Percentiles rank a stretch among this genome's conserved stretches.
phyloP scores from a whole-genome alignment of 192 early-diverging fungal genomes.

The Mortierella hygrophila region DNA sequence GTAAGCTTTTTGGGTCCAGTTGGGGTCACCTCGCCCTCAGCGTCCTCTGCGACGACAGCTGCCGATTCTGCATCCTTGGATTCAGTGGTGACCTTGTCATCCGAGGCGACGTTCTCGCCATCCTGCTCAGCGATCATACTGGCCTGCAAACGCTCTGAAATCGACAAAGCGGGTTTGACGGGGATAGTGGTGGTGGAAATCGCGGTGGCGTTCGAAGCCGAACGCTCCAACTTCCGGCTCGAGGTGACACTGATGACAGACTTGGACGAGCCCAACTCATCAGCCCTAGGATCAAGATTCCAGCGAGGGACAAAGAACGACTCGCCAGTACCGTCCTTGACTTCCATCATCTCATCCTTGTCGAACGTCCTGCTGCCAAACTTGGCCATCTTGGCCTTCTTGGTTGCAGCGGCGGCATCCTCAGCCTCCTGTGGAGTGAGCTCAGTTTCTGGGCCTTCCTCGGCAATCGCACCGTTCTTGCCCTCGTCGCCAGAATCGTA shows the following conservation, averaged over 20 bases:
- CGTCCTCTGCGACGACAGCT: background rate
- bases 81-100: background rate
- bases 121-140: constrained; percentile 20
- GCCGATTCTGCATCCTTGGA: background rate
- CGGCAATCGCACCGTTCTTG: background rate
- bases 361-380: constrained; percentile 52
- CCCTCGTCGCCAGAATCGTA: constrained; percentile 27
- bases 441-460: background rate
- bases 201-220: constrained; percentile 24
- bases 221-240: constrained; percentile 41
- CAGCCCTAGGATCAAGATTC: constrained; percentile 47
- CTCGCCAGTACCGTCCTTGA: constrained; percentile 50
- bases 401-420: constrained; percentile 15
- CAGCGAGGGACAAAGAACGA: constrained; percentile 56
- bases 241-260: constrained; percentile 52
- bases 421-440: background rate
- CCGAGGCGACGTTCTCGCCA: background rate
- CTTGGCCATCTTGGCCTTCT: constrained; percentile 39
- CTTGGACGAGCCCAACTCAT: constrained; percentile 45
- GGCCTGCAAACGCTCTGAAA: constrained; percentile 40
- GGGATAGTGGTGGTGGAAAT: constrained; percentile 12
- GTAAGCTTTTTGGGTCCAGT: constrained; percentile 15
- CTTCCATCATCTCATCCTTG: constrained; percentile 57
- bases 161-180: constrained; percentile 19
- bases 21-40: background rate